These are phyloP conservation scores for Hypoxylon fuscum DNA, from an alignment of 495 filamentous ascomycete genomes.

Conservation along the genomic window DNA sequence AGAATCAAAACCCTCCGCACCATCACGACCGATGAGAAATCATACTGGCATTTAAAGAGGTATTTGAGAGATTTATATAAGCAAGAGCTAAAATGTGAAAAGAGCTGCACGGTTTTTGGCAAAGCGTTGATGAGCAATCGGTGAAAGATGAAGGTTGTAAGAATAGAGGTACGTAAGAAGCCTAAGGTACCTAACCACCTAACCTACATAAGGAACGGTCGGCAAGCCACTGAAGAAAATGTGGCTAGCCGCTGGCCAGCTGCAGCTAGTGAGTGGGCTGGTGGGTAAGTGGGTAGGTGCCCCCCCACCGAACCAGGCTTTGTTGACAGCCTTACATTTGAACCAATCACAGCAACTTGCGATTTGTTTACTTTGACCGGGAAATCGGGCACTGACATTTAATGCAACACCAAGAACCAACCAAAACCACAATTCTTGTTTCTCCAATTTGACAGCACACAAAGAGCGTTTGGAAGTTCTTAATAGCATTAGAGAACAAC, in stretches of 20 bases:
- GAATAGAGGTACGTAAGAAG: no score
- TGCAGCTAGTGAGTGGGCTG: no score
- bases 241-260: no score
- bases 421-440: slow-evolving; percentile 8
- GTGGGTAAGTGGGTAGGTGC: no score
- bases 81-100: background rate
- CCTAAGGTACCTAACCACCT: no score
- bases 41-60: slow-evolving; percentile 5
- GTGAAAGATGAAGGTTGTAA: background rate
- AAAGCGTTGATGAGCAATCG: background rate
- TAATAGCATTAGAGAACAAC: slow-evolving; percentile 16
- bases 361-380: slow-evolving; percentile 38
- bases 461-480: slow-evolving; percentile 9
- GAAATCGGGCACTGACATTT: slow-evolving; percentile 23
- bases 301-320: slow-evolving; percentile 10
- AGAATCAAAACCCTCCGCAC: slow-evolving; percentile 63
- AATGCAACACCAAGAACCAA: background rate
- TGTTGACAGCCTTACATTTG: slow-evolving; percentile 20
- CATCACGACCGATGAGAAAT: slow-evolving; percentile 47
- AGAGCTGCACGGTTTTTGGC: background rate
- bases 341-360: slow-evolving; percentile 24
- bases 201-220: no score
- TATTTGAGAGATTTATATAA: slow-evolving; percentile 8
- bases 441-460: slow-evolving; percentile 19
- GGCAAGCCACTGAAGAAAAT: no score